These are phyloP conservation scores for Cryptosporidium parvum DNA, from an alignment of 169 alveolate species.

Conservation along the genomic window DNA sequence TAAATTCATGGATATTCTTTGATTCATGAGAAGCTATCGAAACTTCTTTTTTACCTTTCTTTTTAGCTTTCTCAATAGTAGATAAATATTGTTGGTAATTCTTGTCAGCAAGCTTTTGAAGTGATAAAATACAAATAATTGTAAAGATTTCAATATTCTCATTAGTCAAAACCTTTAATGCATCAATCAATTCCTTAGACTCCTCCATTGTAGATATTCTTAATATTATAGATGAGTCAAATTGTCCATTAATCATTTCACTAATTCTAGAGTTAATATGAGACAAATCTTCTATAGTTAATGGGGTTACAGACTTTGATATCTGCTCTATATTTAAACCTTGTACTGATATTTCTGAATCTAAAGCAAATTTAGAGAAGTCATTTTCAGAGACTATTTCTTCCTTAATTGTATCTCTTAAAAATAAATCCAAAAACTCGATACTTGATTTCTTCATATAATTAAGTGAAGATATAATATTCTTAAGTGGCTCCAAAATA, in stretches of 20 bases:
- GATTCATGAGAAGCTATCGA: constrained; percentile 48
- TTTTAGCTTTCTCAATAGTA: constrained; percentile 36
- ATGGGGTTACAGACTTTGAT: not conserved
- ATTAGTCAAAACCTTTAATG: constrained; percentile 1
- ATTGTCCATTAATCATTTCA: not conserved
- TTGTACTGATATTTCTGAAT: constrained; percentile 8
- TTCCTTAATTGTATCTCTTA: not conserved
- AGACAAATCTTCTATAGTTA: constrained; percentile 4
- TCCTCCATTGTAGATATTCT: not conserved
- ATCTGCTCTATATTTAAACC: constrained; percentile 33
- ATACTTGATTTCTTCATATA: constrained; percentile 10
- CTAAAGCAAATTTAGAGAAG: constrained; percentile 1
- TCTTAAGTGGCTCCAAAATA: constrained; percentile 10
- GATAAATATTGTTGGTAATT: constrained; percentile 24
- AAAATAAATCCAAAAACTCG: constrained; percentile 12
- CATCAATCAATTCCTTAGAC: not conserved
- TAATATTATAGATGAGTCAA: not conserved
- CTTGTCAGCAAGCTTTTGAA: constrained; percentile 38
- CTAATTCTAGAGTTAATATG: constrained; percentile 13
- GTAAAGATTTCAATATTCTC: constrained; percentile 24
- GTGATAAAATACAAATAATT: constrained; percentile 1
- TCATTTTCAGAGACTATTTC: not conserved
- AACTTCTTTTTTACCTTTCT: constrained; percentile 17
- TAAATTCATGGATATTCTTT: constrained; percentile 42
- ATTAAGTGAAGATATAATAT: constrained; percentile 15